phyloP scores from a whole-genome alignment of 768 basidiomycete species.

The Antrodiella citrinella region DNA sequence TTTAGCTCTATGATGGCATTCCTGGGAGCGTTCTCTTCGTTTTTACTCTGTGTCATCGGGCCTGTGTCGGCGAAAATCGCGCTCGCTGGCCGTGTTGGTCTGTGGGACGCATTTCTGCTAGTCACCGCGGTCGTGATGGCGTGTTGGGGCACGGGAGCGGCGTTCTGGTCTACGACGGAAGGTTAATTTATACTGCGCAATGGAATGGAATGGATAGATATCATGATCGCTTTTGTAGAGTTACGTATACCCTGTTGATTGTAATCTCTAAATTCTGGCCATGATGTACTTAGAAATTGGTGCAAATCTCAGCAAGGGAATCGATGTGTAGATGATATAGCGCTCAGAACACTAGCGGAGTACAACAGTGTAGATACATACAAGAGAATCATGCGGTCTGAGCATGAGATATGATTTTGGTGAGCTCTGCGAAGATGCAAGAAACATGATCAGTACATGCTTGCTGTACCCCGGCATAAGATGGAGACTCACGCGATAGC shows the following conservation, averaged over 20 bases:
- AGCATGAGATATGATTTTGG: slow-evolving; percentile 70
- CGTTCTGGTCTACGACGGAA: slow-evolving; percentile 35
- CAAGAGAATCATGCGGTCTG: slow-evolving; percentile 35
- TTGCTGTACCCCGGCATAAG: slow-evolving; percentile 5
- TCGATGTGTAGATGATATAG: too few species aligned
- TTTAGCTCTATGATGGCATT: slow-evolving; percentile 86
- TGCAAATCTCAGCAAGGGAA: too few species aligned
- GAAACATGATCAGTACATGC: slow-evolving; percentile 4
- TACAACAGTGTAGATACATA: background rate
- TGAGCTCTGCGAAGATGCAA: slow-evolving; percentile 44
- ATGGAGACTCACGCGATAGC: slow-evolving; percentile 56
- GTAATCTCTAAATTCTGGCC: too few species aligned
- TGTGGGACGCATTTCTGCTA: slow-evolving; percentile 50
- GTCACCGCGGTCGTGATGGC: slow-evolving; percentile 55
- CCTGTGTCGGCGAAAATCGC: slow-evolving; percentile 68
- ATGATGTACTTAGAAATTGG: too few species aligned
- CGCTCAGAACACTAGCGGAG: background rate
- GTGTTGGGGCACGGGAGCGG: slow-evolving; percentile 66
- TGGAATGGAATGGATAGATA: too few species aligned
- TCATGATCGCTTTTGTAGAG: too few species aligned
- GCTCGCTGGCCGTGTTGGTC: slow-evolving; percentile 39
- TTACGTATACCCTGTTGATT: too few species aligned
- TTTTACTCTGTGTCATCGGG: slow-evolving; percentile 43
- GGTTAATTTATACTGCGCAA: too few species aligned
- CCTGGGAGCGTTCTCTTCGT: slow-evolving; percentile 82